phyloP scores from a whole-genome alignment of 2,329 filamentous ascomycete species.

The Xylariales sp. region DNA sequence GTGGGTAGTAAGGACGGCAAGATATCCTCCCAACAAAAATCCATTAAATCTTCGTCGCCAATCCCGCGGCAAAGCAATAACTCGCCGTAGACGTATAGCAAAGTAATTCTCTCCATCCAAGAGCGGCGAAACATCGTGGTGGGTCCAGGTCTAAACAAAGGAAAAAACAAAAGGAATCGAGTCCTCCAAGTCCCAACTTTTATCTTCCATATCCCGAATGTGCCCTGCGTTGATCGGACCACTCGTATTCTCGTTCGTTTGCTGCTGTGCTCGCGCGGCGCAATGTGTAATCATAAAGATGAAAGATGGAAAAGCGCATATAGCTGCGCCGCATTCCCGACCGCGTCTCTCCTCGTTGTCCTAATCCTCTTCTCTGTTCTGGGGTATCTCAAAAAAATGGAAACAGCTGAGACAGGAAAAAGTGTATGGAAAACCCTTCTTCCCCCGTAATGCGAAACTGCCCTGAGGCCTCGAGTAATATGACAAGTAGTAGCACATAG shows the following conservation, averaged over 20 bases:
- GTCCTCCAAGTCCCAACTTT: slow-evolving; percentile 34
- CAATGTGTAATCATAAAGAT: slow-evolving; percentile 32
- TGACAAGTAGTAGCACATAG: slow-evolving; percentile 48
- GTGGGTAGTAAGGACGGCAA: background rate
- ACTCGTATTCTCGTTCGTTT: slow-evolving; percentile 35
- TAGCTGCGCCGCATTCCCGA: slow-evolving; percentile 37
- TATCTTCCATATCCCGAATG: slow-evolving; percentile 34
- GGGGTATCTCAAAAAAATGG: slow-evolving; percentile 50
- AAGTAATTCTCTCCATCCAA: background rate
- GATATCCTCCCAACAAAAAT: slow-evolving; percentile 13
- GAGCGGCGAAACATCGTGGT: background rate
- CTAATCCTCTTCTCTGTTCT: slow-evolving; percentile 39
- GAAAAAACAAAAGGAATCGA: slow-evolving; percentile 29
- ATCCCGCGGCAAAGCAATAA: slow-evolving; percentile 4
- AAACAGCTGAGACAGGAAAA: slow-evolving; percentile 48
- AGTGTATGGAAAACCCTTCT: slow-evolving; percentile 43
- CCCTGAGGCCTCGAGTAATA: slow-evolving; percentile 49
- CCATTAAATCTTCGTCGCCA: slow-evolving; percentile 30
- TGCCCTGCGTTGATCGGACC: slow-evolving; percentile 21
- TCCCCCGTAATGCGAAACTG: slow-evolving; percentile 45
- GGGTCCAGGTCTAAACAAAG: slow-evolving; percentile 28
- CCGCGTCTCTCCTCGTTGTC: slow-evolving; percentile 37
- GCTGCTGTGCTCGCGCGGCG: slow-evolving; percentile 38
- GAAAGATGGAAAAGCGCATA: slow-evolving; percentile 29
- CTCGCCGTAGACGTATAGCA: background rate